Evolutionary conservation across 352 stramenopile genomes (phyloP), one percentile per base, ranked within the genome.

Genomic region (Pythium oligandrum): DNA sequence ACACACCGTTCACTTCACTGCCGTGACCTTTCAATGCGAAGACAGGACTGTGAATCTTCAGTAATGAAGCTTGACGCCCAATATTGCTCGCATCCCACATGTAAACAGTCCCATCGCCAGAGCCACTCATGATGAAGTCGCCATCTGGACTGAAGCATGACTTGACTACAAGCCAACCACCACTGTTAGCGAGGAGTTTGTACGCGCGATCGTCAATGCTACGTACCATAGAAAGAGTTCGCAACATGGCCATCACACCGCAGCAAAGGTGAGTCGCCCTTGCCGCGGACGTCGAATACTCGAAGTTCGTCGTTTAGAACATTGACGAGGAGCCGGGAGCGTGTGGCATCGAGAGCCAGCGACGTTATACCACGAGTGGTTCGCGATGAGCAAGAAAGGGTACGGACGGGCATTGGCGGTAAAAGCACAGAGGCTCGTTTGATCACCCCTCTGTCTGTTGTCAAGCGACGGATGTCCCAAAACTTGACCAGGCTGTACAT

Each of bases 1-100:
- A 64, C 0, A 90, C 73, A 51, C 75, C 76, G 51, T 87, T 90
- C 12, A 88, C 78, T 59, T 90, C 80, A 36, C 68, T 72, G 32
- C 39, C 44, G 51, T 90, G 80, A 3, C 68, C 75, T 51, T 87
- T 87, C 4, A 90, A 56, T n/a, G 69, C 80, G 2, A 73, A 48
- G 7, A 51, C 52, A 10, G 79, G 79, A 34, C 61, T 11, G n/a
- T 61, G 59, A 0, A 33, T 39, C 1, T 11, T 31, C 4, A 31
- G 2, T 1, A 17, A 30, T 5, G 54, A 42, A 26, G 17, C 17
- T 26, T 26, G 17, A 26, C 17, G 17, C 17, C 17, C 17, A 26
- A 26, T 26, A n/a, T 2, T 26, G 26, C 30, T 30, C 0, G 68
- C 61, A 42, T 83, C 68, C 79, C 79, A 90, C 42, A 90, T 37